Conservation (phyloP, 202 grass and related monocot genomes). For the Setaria viridis region DNA sequence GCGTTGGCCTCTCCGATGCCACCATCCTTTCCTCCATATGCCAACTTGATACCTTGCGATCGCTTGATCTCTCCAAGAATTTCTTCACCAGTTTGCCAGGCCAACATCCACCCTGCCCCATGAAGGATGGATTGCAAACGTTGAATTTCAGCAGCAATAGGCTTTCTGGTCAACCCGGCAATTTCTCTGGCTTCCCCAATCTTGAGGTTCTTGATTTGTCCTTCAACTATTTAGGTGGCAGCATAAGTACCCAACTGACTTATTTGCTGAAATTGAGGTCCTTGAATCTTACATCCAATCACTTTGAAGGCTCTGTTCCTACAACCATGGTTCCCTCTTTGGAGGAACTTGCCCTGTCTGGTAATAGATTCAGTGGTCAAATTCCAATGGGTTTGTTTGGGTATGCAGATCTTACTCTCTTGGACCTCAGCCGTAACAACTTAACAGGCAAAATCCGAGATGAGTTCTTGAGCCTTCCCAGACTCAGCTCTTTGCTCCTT, state of each 20-base stretch:
- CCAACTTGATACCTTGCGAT: slow-evolving; percentile 41
- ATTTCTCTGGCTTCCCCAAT: slow-evolving; percentile 45
- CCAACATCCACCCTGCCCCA: slow-evolving; percentile 41
- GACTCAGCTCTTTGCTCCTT: slow-evolving; percentile 54
- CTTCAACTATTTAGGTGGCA: slow-evolving; percentile 41
- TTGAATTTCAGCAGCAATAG: slow-evolving; percentile 53
- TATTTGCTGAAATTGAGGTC: slow-evolving; percentile 45
- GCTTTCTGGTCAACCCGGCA: not conserved
- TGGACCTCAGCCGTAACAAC: slow-evolving; percentile 59
- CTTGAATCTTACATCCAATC: slow-evolving; percentile 61
- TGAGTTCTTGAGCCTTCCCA: slow-evolving; percentile 42
- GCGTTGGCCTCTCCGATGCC: slow-evolving; percentile 40
- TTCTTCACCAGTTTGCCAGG: slow-evolving; percentile 24
- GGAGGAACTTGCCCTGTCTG: slow-evolving; percentile 50
- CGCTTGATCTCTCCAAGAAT: slow-evolving; percentile 56
- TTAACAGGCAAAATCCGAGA: slow-evolving; percentile 41
- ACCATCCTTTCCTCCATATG: slow-evolving; percentile 37
- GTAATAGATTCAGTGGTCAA: slow-evolving; percentile 38
- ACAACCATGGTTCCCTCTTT: slow-evolving; percentile 16
- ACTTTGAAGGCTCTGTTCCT: slow-evolving; percentile 32
- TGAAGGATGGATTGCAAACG: slow-evolving; percentile 32
- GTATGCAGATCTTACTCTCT: slow-evolving; percentile 46
- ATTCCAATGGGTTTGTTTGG: slow-evolving; percentile 38
- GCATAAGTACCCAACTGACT: slow-evolving; percentile 31
- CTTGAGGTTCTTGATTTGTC: slow-evolving; percentile 62